phyloP scores from a whole-genome alignment of 148 eudicot species.

The Heliosperma pusillum region DNA sequence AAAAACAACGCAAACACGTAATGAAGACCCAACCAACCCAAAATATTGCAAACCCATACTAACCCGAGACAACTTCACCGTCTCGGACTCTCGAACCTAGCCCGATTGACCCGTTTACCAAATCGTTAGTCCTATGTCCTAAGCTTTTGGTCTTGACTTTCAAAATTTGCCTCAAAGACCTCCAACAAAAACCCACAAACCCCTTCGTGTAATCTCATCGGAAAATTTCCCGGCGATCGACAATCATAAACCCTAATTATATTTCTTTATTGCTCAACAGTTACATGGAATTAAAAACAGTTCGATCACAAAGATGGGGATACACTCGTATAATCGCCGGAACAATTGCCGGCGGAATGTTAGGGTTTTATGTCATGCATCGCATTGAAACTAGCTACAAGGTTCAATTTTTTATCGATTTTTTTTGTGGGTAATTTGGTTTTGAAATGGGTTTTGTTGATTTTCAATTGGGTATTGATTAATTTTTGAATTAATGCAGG shows the following conservation, averaged over 20 bases:
- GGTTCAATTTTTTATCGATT: constrained; percentile 19
- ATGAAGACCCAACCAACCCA: too few relatives aligned
- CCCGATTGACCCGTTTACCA: too few relatives aligned
- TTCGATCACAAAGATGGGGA: constrained; percentile 45
- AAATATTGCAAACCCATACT: too few relatives aligned
- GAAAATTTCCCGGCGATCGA: not conserved
- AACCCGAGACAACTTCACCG: too few relatives aligned
- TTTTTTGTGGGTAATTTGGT: not conserved
- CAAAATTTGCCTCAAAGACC: not conserved
- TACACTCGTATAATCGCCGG: constrained; percentile 46
- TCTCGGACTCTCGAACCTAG: too few relatives aligned
- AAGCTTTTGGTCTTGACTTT: too few relatives aligned
- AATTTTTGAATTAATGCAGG: constrained; percentile 24
- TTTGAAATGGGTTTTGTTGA: not conserved
- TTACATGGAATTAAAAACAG: constrained; percentile 24
- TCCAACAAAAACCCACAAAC: not conserved
- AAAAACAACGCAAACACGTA: too few relatives aligned
- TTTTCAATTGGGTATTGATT: not conserved
- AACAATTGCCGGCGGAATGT: constrained; percentile 41
- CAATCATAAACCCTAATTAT: not conserved
- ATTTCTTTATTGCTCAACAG: not conserved
- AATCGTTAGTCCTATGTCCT: too few relatives aligned
- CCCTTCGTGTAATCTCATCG: not conserved
- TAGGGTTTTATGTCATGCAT: constrained; percentile 56
- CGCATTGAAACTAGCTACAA: constrained; percentile 45